These are phyloP conservation scores for Kernera saxatilis DNA, from an alignment of 345 rosid species.

Conservation along the genomic window DNA sequence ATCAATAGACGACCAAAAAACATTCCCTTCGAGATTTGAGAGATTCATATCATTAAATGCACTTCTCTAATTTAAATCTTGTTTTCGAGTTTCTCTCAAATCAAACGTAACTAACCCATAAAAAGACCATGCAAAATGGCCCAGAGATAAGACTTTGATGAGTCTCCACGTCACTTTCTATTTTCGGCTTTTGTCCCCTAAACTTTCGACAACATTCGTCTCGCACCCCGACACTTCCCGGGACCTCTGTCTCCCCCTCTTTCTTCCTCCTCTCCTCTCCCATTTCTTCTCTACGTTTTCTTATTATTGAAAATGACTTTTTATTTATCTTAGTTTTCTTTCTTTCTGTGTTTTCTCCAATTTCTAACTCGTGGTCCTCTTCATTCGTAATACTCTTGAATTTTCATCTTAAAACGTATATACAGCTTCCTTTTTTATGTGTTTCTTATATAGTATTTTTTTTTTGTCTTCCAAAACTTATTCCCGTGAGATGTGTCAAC, in stretches of 20 bases:
- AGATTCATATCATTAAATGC: constrained; percentile 29
- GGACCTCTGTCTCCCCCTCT: constrained; percentile 56
- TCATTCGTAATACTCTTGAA: constrained; percentile 7
- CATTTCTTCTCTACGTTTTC: constrained; percentile 12
- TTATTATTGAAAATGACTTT: not conserved
- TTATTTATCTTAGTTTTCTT: not conserved
- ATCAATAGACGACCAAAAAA: constrained; percentile 27
- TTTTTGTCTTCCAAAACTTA: not conserved
- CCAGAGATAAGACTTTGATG: constrained; percentile 13
- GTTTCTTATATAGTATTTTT: not conserved
- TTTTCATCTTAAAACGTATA: constrained; percentile 9
- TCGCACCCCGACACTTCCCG: constrained; percentile 53
- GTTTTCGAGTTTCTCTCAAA: not conserved
- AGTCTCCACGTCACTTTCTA: constrained; percentile 47
- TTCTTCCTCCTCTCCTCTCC: constrained; percentile 6
- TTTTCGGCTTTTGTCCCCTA: constrained; percentile 53
- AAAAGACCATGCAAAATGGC: constrained; percentile 27
- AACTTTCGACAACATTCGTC: constrained; percentile 50
- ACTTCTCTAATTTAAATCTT: constrained; percentile 6
- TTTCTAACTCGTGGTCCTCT: constrained; percentile 28
- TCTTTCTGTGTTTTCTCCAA: not conserved
- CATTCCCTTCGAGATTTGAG: constrained; percentile 31
- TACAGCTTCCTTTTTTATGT: not conserved
- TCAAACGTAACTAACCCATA: constrained; percentile 28
- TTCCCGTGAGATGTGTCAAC: not conserved